These are phyloP conservation scores for Marchantia polymorpha DNA, from an alignment of 225 moss, liverwort and hornwort species.

Conservation along the genomic window DNA sequence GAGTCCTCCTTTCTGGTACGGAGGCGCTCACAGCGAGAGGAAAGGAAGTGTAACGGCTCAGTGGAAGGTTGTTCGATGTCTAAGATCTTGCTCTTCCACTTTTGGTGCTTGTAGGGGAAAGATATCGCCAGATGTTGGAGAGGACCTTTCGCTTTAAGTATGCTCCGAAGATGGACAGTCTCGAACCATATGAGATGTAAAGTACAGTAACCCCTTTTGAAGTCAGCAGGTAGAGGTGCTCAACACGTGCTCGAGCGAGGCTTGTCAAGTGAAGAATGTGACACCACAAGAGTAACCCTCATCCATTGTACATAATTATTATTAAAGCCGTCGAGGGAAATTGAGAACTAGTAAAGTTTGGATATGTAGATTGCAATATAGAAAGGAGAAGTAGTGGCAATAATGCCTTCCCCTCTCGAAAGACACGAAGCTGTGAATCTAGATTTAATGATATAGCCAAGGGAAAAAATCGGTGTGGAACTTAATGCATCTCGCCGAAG, in stretches of 20 bases:
- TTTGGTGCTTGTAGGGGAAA: constrained; percentile 30
- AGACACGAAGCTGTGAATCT: background rate
- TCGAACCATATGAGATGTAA: constrained; percentile 22
- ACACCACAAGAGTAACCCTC: constrained; percentile 3
- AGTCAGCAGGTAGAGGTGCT: constrained; percentile 12
- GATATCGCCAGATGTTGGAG: constrained; percentile 24
- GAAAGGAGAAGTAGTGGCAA: background rate
- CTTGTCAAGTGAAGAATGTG: constrained; percentile 16
- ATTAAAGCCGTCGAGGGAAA: background rate
- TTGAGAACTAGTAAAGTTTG: constrained; percentile 2
- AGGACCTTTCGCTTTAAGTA: constrained; percentile 21
- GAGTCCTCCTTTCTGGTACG: constrained; percentile 2
- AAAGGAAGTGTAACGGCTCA: background rate
- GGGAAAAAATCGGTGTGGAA: background rate
- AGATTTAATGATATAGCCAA: background rate
- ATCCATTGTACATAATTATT: constrained; percentile 16
- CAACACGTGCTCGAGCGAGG: constrained; percentile 1
- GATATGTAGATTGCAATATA: background rate
- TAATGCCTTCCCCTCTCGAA: background rate
- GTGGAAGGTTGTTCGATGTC: constrained; percentile 7
- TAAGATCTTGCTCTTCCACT: constrained; percentile 20
- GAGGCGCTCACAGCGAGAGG: constrained; percentile 14
- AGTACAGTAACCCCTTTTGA: constrained; percentile 1
- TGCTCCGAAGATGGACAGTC: constrained; percentile 18
- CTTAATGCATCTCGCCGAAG: background rate